Conservation (phyloP, 2,329 filamentous ascomycete genomes). For the Orbilia ellipsospora region DNA sequence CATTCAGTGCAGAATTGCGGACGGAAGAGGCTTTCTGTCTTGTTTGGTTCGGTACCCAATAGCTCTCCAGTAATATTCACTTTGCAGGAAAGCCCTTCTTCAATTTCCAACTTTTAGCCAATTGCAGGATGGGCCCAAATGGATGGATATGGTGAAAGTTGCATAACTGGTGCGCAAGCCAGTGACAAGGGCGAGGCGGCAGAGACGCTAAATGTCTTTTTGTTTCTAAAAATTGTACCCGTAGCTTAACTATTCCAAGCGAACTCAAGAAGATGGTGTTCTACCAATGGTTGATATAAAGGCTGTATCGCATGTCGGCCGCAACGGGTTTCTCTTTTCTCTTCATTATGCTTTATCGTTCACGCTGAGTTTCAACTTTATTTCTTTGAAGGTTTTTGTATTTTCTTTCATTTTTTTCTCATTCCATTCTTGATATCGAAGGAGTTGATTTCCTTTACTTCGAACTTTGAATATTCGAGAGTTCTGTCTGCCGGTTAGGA, state of each 20-base stretch:
- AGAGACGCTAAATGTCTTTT: slow-evolving; percentile 19
- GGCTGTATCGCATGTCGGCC: slow-evolving; percentile 29
- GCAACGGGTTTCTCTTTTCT: slow-evolving; percentile 24
- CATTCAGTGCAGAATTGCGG: slow-evolving; percentile 38
- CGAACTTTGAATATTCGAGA: slow-evolving; percentile 11
- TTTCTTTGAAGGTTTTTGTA: slow-evolving; percentile 42
- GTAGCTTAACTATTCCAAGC: slow-evolving; percentile 7
- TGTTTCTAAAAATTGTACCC: slow-evolving; percentile 53
- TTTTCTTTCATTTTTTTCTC: slow-evolving; percentile 41
- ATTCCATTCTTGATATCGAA: slow-evolving; percentile 38
- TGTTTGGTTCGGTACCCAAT: slow-evolving; percentile 42
- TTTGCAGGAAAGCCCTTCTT: slow-evolving; percentile 13
- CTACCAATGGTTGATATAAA: slow-evolving; percentile 42
- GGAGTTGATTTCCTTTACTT: slow-evolving; percentile 55
- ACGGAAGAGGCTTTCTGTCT: slow-evolving; percentile 54
- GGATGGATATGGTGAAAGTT: slow-evolving; percentile 14
- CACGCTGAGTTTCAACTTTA: slow-evolving; percentile 42
- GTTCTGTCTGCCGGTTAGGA: slow-evolving; percentile 10
- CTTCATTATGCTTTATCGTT: slow-evolving; percentile 35
- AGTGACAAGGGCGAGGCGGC: slow-evolving; percentile 44
- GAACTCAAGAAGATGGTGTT: not conserved
- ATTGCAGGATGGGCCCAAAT: slow-evolving; percentile 15
- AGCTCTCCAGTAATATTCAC: slow-evolving; percentile 4
- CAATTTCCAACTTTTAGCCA: slow-evolving; percentile 40
- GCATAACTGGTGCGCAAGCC: slow-evolving; percentile 34